Base-by-base conservation (phyloP, 179 eudicot genomes). In the Dionaea muscipula region DNA sequence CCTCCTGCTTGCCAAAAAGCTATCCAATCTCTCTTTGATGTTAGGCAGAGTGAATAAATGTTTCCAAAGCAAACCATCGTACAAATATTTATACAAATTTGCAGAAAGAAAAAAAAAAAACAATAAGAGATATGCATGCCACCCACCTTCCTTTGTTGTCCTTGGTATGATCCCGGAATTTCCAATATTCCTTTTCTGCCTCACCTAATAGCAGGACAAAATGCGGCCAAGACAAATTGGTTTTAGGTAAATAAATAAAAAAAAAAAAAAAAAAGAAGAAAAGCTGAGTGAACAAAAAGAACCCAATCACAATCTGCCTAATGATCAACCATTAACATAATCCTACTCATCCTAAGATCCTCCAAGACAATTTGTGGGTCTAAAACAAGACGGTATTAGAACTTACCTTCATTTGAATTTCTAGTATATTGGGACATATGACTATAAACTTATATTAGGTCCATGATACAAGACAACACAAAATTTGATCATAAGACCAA, bases 111-210 rank as follows among this genome's bases (percentile, higher is more conserved):
- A 13, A 26, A 21, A 60, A 23, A 37, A 15, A 36, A 36, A 15
- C 58, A 38, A 35, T 19, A 8, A 0, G 3, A 49, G 13, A 50
- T n/a, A 27, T 5, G 22, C 33, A 17, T 4, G 33, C 11, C 41
- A 44, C 39, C 47, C 26, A 91, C 98, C 98, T 91, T 73, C 96
- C 94, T 48, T 77, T 69, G 72, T 68, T 62, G 68, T 77, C 73
- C 52, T 59, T 61, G 39, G 47, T 38, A 7, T 61, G 74, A 41
- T 70, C 68, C 68, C 36, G 69, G 82, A 41, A 87, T 79, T 38
- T 76, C 98, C 98, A 91, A 65, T 87, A 91, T 55, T 87, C 84
- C 73, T 71, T 91, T 74, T 91, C 98, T 21, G 94, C 88, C 20
- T 84, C 84, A 59, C 94, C 98, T 90, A 73, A 51, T 5, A 51